phyloP scores from a whole-genome alignment of 176 grass and related monocot genomes.

The Zoysia pacifica region DNA sequence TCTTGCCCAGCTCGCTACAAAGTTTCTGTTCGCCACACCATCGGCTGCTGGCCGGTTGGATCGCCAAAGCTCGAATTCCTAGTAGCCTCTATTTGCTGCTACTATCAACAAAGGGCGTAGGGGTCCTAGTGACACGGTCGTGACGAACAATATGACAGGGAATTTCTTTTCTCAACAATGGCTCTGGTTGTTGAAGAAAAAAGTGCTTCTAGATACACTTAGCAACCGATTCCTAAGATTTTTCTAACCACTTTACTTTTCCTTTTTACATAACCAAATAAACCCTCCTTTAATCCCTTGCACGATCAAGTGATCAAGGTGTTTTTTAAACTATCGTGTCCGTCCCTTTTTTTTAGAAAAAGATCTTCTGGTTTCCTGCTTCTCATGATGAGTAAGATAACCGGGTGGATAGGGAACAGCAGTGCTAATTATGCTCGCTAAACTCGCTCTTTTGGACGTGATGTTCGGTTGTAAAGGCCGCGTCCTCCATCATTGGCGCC shows the following conservation, averaged over 20 bases:
- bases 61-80: not conserved
- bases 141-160: too few species aligned
- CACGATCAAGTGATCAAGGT: not conserved
- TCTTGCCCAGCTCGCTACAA: too few species aligned
- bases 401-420: conserved; percentile 25
- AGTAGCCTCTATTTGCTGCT: not conserved
- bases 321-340: not conserved
- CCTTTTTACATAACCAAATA: conserved; percentile 21
- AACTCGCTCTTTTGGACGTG: conserved; percentile 11
- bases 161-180: not conserved
- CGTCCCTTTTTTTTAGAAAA: not conserved
- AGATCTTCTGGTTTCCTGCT: not conserved
- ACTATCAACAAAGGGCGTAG: too few species aligned
- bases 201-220: not conserved
- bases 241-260: not conserved
- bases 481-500: conserved; percentile 18
- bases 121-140: too few species aligned
- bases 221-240: not conserved
- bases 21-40: too few species aligned
- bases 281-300: not conserved
- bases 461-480: not conserved
- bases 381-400: conserved; percentile 22
- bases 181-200: not conserved
- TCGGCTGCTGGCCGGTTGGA: too few species aligned
- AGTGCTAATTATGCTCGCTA: conserved; percentile 6